These are phyloP conservation scores for Polytrichum commune DNA, from an alignment of 225 moss, liverwort and hornwort genomes.

Conservation along the genomic window DNA sequence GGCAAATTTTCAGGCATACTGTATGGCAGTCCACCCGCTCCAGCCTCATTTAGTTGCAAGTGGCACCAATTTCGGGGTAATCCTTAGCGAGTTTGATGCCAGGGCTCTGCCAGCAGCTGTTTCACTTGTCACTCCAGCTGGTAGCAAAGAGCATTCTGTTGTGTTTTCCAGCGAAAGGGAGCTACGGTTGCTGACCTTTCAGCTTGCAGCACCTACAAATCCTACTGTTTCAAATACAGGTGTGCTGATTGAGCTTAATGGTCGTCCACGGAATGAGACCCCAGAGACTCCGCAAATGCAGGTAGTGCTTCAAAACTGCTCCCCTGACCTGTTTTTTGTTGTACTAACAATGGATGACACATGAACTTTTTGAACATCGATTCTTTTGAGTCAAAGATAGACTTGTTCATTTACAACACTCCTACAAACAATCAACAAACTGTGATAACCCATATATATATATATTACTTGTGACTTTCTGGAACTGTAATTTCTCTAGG, in stretches of 20 bases:
- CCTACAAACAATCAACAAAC: no score
- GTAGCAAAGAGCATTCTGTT: constrained; percentile 90
- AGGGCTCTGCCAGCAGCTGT: constrained; percentile 92
- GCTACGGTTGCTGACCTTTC: constrained; percentile 75
- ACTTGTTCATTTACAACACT: no score
- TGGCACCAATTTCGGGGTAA: constrained; percentile 92
- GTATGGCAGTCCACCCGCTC: constrained; percentile 88
- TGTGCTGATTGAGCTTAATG: constrained; percentile 60
- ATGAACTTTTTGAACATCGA: no score
- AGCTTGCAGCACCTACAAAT: constrained; percentile 76
- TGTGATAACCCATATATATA: no score
- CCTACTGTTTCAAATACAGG: constrained; percentile 76
- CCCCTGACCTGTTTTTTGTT: no score
- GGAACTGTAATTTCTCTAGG: no score
- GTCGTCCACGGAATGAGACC: constrained; percentile 58
- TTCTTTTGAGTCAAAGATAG: no score
- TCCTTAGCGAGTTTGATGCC: constrained; percentile 92
- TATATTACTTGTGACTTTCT: no score
- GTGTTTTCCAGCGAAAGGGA: constrained; percentile 72
- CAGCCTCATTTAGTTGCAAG: constrained; percentile 96
- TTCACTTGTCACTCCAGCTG: constrained; percentile 70
- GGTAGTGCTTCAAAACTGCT: constrained; percentile 14
- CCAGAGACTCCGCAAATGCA: constrained; percentile 79
- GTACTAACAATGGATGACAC: no score
- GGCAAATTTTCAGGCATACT: constrained; percentile 65